Conservation (phyloP, 257 asterid species). For the Nicotiana attenuata region DNA sequence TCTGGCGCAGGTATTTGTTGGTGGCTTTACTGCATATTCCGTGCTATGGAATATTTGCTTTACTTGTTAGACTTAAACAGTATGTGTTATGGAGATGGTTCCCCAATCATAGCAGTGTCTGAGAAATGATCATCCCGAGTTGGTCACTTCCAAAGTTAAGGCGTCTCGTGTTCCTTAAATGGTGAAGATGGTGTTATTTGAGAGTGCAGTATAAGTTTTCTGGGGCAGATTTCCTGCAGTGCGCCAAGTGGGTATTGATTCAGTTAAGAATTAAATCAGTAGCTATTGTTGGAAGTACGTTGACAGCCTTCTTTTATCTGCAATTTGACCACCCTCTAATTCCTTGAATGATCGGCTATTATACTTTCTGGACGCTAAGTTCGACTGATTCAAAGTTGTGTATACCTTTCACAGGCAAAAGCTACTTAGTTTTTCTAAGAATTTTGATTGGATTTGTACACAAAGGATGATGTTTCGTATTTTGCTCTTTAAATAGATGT, state of each 20-base stretch:
- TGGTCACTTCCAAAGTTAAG: background rate
- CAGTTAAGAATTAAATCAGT: slow-evolving; percentile 1
- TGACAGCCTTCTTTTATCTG: background rate
- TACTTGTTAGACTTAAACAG: slow-evolving; percentile 51
- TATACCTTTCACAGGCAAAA: background rate
- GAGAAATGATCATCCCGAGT: slow-evolving; percentile 5
- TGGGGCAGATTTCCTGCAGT: background rate
- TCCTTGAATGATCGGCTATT: background rate
- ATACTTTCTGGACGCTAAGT: background rate
- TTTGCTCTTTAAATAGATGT: background rate
- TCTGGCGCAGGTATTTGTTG: slow-evolving; percentile 58
- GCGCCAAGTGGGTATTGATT: background rate
- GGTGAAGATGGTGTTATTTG: background rate
- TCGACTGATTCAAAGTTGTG: background rate
- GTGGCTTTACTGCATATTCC: slow-evolving; percentile 80
- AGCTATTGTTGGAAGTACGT: background rate
- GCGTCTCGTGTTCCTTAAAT: background rate
- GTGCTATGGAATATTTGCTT: slow-evolving; percentile 49
- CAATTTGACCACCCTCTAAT: background rate
- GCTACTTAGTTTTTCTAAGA: background rate
- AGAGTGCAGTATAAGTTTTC: background rate
- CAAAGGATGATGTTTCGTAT: background rate
- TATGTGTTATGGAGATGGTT: slow-evolving; percentile 42
- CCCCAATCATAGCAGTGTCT: slow-evolving; percentile 30
- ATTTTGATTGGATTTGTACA: background rate